These are phyloP conservation scores for Coniochaeta ligniaria DNA, from an alignment of 2,329 filamentous ascomycete genomes.

Conservation along the genomic window DNA sequence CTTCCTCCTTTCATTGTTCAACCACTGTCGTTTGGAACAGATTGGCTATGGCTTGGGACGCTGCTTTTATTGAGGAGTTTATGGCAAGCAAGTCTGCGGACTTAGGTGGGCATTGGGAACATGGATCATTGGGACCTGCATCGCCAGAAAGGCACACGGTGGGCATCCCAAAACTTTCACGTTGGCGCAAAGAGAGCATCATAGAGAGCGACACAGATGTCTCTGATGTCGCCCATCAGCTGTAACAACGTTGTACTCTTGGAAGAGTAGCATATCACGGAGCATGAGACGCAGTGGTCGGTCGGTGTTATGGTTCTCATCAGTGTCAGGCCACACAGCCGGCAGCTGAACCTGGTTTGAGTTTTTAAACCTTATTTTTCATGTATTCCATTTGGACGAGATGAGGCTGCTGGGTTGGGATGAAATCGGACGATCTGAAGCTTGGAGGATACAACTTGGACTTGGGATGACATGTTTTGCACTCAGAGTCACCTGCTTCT, in stretches of 20 bases:
- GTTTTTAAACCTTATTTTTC: neutral
- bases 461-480: neutral
- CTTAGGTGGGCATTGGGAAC: neutral
- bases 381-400: neutral
- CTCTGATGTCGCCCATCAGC: neutral
- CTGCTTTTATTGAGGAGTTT: neutral
- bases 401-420: neutral
- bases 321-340: neutral
- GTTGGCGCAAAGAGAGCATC: neutral
- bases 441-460: neutral
- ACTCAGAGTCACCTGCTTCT: neutral
- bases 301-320: neutral
- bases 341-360: neutral
- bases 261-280: neutral
- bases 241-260: neutral
- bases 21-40: neutral
- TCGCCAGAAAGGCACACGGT: neutral
- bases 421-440: neutral
- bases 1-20: neutral
- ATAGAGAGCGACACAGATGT: neutral
- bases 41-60: neutral
- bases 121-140: neutral
- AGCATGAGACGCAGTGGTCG: neutral
- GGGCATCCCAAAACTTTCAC: neutral
- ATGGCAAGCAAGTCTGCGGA: neutral